Evolutionary conservation across 805 yeast species (phyloP), one percentile per base, ranked within the genome.

Genomic region (Schizosaccharomyces cryophilus): DNA sequence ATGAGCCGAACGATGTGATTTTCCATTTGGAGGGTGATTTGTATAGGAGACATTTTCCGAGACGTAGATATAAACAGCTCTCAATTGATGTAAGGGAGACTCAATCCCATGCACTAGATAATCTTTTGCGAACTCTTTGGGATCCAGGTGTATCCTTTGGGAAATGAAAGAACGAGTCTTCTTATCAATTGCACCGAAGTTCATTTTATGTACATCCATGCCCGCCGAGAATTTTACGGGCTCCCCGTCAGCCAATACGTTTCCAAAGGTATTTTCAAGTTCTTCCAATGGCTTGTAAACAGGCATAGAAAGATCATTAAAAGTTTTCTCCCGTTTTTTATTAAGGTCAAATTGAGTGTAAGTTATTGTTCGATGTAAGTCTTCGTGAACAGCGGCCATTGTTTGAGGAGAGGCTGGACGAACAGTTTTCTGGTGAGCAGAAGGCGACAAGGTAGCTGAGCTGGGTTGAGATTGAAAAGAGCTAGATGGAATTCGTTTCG

Each of bases 11-110:
- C 60, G 60, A 7, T 30, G 9, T 11, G 42, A 17, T 17, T 26
- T n/a, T 29, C 19, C n/a, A 26, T 21, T 17, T 5, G n/a, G 1
- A 35, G 38, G 11, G 19, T 24, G 60, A 21, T 40, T n/a, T 2
- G 13, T 5, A 6, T 19, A 26, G 24, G 70, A 73, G 66, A 80
- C 83, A 69, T 77, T 82, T 67, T 78, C 84, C 24, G 83, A 73
- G 65, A 86, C 78, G 62, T 82, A 78, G 9, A 79, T 71, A 67
- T 78, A 85, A 7, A 83, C 72, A 0, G 87, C 87, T 61, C 89
- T 73, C n/a, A 82, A 67, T 55, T 77, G 75, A 64, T 84, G 89
- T 17, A 82, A 64, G 5, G 78, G 78, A 45, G 78, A 74, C 4
- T 73, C 68, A 65, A 78, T 82, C 64, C 77, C 76, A 54, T 78